Evolutionary conservation across 805 yeast species (phyloP), one percentile per base, ranked within the genome.

Genomic region (Spathaspora sp.): DNA sequence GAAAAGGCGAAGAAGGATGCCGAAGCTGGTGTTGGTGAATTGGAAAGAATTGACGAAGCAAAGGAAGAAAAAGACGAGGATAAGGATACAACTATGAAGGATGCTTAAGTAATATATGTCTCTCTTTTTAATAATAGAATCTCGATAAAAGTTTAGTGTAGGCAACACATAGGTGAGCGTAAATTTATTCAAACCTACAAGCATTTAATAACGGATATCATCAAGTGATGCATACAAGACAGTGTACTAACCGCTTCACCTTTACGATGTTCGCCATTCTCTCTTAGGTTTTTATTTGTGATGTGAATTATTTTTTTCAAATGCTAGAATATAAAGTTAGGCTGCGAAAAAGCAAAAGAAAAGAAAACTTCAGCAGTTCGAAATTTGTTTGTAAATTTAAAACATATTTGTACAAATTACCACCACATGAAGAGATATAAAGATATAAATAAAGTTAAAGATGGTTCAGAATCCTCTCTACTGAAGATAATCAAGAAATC

Each of bases 21-120:
- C 14, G 20, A 50, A 42, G 20, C 31, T 8, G 23, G 32, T 11
- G 28, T 19, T n/a, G 55, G 48, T 35, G 52, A 64, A 35, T 63
- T 68, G 56, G 69, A 66, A 42, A 68, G 67, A 55, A 71, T 70
- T 50, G 72, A 69, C 31, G 66, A 66, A 54, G 56, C 46, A 16
- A 57, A 57, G 42, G 60, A 60, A 46, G 55, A 50, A 45, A 47
- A 49, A 29, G 52, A 49, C 20, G 55, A 52, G 53, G 55, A 51
- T 42, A 53, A 56, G 20, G 62, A 58, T 50, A 56, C 51, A 3
- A 51, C 54, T 5, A 57, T 58, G 63, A 58, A 35, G 40, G 40
- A 35, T 35, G 40, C 17, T 35, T 35, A 35, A n/a, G 40, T 35
- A 35, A n/a, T 35, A 35, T 7, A 14, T 14, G 9, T 23, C 6